Evolutionary conservation across 1,284 basidiomycete species (phyloP), one percentile per base, ranked within the genome.

Genomic region (Leccinum pachyderme): DNA sequence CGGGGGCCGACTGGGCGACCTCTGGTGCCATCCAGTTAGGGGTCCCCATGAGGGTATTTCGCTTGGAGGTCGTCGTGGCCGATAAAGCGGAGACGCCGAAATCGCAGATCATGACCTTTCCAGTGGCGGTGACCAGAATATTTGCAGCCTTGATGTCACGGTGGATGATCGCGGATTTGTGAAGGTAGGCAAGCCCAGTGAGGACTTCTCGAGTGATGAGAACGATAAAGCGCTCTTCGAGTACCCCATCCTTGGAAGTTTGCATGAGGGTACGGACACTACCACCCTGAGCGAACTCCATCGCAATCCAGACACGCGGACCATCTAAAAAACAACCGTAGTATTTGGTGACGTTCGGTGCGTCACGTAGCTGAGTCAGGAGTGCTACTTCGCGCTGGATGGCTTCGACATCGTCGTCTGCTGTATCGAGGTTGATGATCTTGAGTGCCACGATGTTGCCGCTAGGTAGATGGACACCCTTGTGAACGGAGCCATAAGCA

Each of bases 11-110:
- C 58, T 93, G 90, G 15, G 96, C 91, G 5, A 98, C 94, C 73
- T 98, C 96, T 0, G 95, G 95, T 0, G 95, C 95, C 96, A 98
- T 98, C 95, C 95, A 98, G 70, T 96, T 93, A 0, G 95, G 95
- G 0, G 96, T 98, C 1, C 96, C 96, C 58, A 95, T 93, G 61
- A 98, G 85, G 0, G 95, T 98, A 48, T 93, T 94, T 24, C 95
- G 84, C 72, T 98, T 98, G 69, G 91, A 91, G 6, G 88, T 87
- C 2, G 86, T 81, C 5, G 91, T 94, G 6, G 90, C 86, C 33
- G 98, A 81, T 32, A 97, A 83, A 7, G 97, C 95, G 7, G 95
- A 96, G 47, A 98, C 95, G 37, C 95, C 96, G 73, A 98, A 98
- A 74, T 98, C 95, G 69, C 92, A 95, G 22, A 98, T 87, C 77